Percentiles rank a stretch among this genome's conserved stretches.
Evolutionary conservation across 108 stramenopile species (phyloP).

Genomic region (Cyclotella sp.): DNA sequence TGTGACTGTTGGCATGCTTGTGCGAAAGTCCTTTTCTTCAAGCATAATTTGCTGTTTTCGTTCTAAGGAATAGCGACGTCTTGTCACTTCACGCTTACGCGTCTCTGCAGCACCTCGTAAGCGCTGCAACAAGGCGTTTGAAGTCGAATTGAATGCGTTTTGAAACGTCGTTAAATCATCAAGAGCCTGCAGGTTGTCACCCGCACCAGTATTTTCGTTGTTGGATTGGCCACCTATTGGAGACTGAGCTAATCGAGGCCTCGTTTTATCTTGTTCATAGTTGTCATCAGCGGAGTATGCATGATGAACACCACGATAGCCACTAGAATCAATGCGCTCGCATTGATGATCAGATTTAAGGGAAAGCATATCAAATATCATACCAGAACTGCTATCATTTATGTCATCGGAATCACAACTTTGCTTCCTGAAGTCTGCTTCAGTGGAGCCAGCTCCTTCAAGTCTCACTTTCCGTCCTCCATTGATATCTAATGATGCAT

Average conservation of each 20-base stretch:
- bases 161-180: conserved; percentile 38
- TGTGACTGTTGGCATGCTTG: conserved; percentile 13
- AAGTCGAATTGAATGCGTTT: conserved; percentile 37
- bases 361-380: conserved; percentile 7
- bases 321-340: too few relatives aligned
- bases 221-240: background rate
- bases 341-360: background rate
- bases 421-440: background rate
- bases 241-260: background rate
- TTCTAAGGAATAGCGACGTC: conserved; percentile 45
- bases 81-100: conserved; percentile 47
- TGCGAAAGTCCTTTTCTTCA: conserved; percentile 26
- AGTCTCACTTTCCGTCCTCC: background rate
- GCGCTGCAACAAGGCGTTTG: conserved; percentile 42
- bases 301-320: too few relatives aligned
- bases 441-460: background rate
- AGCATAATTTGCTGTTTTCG: conserved; percentile 43
- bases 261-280: background rate
- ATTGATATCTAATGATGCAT: too few relatives aligned
- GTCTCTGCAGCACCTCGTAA: conserved; percentile 43
- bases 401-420: background rate
- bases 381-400: background rate
- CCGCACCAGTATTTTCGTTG: background rate
- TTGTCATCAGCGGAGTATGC: background rate
- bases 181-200: conserved; percentile 11